phyloP scores from a whole-genome alignment of 2,329 filamentous ascomycete species.

The Claviceps fusiformis region DNA sequence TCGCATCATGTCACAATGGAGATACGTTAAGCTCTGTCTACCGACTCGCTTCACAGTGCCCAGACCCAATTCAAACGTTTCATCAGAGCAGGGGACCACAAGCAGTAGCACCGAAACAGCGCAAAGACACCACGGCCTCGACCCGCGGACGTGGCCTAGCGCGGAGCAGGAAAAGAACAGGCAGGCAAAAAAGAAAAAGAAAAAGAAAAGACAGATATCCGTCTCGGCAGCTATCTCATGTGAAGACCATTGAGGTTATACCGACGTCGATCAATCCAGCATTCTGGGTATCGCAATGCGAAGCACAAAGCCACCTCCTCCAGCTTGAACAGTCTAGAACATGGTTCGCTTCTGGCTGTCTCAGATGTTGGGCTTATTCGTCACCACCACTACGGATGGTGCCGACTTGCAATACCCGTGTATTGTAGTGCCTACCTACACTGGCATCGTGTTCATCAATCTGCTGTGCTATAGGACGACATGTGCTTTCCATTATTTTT shows the following conservation, averaged over 20 bases:
- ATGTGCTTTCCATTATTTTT: not conserved
- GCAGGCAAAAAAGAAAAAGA: not conserved
- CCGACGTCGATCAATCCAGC: constrained; percentile 8
- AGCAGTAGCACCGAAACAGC: not conserved
- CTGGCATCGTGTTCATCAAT: not conserved
- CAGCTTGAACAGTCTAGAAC: not conserved
- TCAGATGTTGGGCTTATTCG: not conserved
- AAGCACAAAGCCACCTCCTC: not conserved
- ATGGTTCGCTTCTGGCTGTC: not conserved
- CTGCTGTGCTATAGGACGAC: not conserved
- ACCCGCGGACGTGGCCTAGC: not conserved
- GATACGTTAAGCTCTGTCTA: too few relatives aligned
- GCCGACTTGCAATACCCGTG: not conserved
- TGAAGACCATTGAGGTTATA: constrained; percentile 1
- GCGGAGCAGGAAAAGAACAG: not conserved
- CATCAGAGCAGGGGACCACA: not conserved
- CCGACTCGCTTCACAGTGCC: too few relatives aligned
- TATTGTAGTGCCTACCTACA: not conserved
- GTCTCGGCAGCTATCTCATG: not conserved
- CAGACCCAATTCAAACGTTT: not conserved
- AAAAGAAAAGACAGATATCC: not conserved
- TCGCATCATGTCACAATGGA: not conserved
- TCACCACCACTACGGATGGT: constrained; percentile 1
- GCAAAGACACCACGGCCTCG: not conserved
- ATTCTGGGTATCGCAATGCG: not conserved